Base-by-base conservation (phyloP, 495 filamentous ascomycete genomes). In the Durotheca rogersii region DNA sequence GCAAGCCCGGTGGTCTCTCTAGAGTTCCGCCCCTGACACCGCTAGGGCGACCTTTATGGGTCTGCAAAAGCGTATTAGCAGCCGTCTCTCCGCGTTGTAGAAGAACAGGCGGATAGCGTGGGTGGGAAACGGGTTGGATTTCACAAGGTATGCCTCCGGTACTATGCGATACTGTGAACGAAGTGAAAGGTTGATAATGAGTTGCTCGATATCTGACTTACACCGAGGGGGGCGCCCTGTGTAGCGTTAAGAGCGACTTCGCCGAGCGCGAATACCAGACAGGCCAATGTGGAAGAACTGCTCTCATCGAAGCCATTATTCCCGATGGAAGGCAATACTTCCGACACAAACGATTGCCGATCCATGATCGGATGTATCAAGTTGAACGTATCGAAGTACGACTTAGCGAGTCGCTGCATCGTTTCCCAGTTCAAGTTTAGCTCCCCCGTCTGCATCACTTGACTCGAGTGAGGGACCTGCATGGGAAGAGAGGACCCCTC, bases 301-400 rank as follows among this genome's bases (percentile, higher is more conserved):
- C 72, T 70, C 14, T 74, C 69, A 58, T 76, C 64, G 58, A 82
- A 77, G 0, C 80, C 79, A 15, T 72, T 63, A 29, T 66, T 68
- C 30, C 76, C 62, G 9, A 80, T 67, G 19, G 62, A 42, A 2
- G 68, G 60, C n/a, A 83, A 54, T 6, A 67, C 75, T 35, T 69
- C 66, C 10, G 73, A 67, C 45, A 72, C 58, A 48, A 81, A 84
- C 11, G 59, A 53, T 20, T 81, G 74, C 35, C 72, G 67, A 48
- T 81, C 74, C 47, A 84, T 66, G 30, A 84, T 67, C 4, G 81
- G 81, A 61, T 75, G 78, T 14, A 79, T 39, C 12, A 79, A 66
- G 47, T 82, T 81, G 65, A 78, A 74, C 2, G 68, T 76, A 58
- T 79, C 73, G 56, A 81, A 82, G 53, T 80, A 83, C 0, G 72